A percentile compares a stretch with the other conserved stretches of the same genome.
Conservation (phyloP, 306 rosid species). For the Morella rubra region DNA sequence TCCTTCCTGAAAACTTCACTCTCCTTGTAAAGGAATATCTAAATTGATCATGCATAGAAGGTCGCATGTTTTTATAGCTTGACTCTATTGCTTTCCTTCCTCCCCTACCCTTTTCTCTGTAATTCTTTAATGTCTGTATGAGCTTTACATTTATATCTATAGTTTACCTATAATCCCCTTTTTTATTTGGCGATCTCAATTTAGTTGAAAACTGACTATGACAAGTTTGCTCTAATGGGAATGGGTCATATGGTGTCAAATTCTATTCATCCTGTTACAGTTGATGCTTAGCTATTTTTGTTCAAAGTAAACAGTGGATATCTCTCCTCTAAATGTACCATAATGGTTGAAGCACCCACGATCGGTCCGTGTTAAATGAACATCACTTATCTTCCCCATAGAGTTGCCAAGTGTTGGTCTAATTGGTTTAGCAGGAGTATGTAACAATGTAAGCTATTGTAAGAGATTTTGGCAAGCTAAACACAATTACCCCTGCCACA, state of each 20-base stretch:
- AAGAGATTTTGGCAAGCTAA: background rate
- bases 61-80: background rate
- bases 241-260: background rate
- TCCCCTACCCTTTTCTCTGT: background rate
- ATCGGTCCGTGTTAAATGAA: background rate
- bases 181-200: background rate
- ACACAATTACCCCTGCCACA: slow-evolving; percentile 8
- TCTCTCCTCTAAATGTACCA: background rate
- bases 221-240: background rate
- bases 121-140: background rate
- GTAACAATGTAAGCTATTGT: background rate
- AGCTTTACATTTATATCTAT: too few relatives aligned
- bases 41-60: background rate
- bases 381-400: background rate
- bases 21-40: background rate
- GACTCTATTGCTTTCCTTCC: background rate
- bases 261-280: background rate
- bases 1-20: background rate
- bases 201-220: background rate
- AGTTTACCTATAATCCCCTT: background rate
- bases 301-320: background rate
- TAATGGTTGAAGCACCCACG: background rate
- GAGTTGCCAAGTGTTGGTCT: background rate
- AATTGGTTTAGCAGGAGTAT: background rate
- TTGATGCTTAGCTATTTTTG: background rate